Base-by-base conservation (phyloP, 495 filamentous ascomycete genomes). In the Aspergillus panamensis region DNA sequence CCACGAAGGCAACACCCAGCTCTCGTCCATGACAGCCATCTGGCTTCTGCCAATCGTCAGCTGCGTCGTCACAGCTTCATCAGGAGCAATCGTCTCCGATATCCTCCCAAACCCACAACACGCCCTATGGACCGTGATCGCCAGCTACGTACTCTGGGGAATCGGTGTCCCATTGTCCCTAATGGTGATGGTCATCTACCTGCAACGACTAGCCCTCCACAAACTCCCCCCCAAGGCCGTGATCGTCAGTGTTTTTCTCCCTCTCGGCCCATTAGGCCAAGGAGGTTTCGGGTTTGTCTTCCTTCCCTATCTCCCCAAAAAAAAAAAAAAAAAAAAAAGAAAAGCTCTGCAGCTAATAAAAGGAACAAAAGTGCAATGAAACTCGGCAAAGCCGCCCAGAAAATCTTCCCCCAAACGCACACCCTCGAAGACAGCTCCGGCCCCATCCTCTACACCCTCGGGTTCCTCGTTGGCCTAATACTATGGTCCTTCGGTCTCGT, bases 1-100 rank as follows among this genome's bases (percentile, higher is more conserved):
- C 2, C 59, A 70, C 20, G 56, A 53, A 14, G 48, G 43, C 8
- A 62, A 72, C 16, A 73, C 58, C 8, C 58, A 69, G n/a, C 63
- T 79, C 1, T 70, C 69, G 0, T 69, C 69, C 0, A 83, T 87
- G 76, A 87, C 82, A 3, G 85, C 84, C 0, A 72, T 73, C 6
- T 84, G 78, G 74, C 76, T 88, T 6, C 71, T 87, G 1, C 84
- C 85, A 12, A 81, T 88, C 19, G 83, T 87, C 31, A 66, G 75
- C 8, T 66, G 77, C 10, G 77, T 86, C 14, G 82, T 87, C n/a
- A 79, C 84, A 0, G 73, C 83, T 0, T 77, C 81, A 4, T 76
- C 82, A 1, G 84, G 83, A 0, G 77, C 69, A 16, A 64, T 84
- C 25, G 82, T 87, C 0, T 82, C 84, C 0, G 74, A 66, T 12